Evolutionary conservation across 345 rosid species (phyloP).

Genomic region (Populus pruinosa): DNA sequence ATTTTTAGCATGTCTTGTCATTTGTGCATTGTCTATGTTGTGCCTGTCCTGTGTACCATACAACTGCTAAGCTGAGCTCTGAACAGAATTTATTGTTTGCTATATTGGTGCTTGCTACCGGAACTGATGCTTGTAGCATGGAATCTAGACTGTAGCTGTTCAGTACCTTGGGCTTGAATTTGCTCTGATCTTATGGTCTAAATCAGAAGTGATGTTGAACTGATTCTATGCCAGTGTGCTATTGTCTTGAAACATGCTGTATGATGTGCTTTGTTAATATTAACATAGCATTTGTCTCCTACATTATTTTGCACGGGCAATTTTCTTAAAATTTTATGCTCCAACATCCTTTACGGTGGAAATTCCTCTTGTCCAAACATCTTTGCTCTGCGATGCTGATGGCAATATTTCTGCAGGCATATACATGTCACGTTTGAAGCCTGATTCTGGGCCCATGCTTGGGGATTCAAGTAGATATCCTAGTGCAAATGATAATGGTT

Average conservation of each 20-base stretch:
- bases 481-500: conserved; percentile 49
- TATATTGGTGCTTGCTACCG: not conserved
- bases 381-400: conserved; percentile 2
- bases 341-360: not conserved
- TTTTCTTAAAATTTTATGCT: not conserved
- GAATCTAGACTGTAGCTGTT: not conserved
- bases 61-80: not conserved
- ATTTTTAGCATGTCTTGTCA: not conserved
- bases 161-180: not conserved
- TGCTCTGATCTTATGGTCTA: not conserved
- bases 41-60: not conserved
- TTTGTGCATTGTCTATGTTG: not conserved
- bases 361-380: not conserved
- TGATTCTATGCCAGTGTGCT: not conserved
- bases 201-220: not conserved
- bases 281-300: not conserved
- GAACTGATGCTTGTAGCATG: not conserved
- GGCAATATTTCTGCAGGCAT: conserved; percentile 45
- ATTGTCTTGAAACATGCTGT: not conserved
- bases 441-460: conserved; percentile 51
- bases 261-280: not conserved
- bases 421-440: conserved; percentile 49
- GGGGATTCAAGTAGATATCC: conserved; percentile 54
- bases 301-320: not conserved
- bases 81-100: not conserved